Percentiles rank a stretch among this genome's conserved stretches.
Evolutionary conservation across 1,139 yeast genomes (phyloP).

Genomic region (Zhuliangozyma parablackwelliae): DNA sequence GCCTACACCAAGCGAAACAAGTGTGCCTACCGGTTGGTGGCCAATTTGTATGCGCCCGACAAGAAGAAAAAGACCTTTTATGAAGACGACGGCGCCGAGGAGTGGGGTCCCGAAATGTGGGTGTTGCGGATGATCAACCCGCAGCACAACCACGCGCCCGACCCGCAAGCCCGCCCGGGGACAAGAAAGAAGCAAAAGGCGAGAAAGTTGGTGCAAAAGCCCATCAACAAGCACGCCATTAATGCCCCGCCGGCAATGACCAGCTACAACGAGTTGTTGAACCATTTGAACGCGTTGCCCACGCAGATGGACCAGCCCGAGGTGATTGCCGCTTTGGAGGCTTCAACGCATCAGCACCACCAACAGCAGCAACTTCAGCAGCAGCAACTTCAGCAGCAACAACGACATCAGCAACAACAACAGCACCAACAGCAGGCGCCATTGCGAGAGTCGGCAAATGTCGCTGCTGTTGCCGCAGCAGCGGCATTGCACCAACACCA

Average conservation of each 20-base stretch:
- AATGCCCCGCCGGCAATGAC: not conserved
- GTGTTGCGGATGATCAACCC: constrained; percentile 49
- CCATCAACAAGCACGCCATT: constrained; percentile 28
- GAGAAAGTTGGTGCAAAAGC: constrained; percentile 45
- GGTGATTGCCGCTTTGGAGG: not conserved
- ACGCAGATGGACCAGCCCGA: too few species aligned
- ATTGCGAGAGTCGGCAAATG: constrained; percentile 29
- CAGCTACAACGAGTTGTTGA: not conserved
- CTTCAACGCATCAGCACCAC: constrained; percentile 10
- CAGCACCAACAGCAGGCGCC: constrained; percentile 22
- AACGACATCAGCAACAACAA: constrained; percentile 13
- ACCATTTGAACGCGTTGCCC: too few species aligned
- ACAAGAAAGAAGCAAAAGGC: constrained; percentile 36
- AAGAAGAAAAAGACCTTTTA: constrained; percentile 27
- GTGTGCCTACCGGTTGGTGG: constrained; percentile 47
- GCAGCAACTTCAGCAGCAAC: constrained; percentile 15
- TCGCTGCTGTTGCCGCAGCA: constrained; percentile 26
- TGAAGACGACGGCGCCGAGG: constrained; percentile 19
- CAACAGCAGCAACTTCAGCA: constrained; percentile 10
- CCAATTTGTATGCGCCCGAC: constrained; percentile 43
- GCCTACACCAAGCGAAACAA: constrained; percentile 50
- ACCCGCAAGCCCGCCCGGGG: constrained; percentile 24
- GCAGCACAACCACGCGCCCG: constrained; percentile 45
- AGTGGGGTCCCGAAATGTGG: constrained; percentile 34
- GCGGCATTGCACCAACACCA: constrained; percentile 15